A percentile compares a stretch with the other conserved stretches of the same genome.
phyloP scores from a whole-genome alignment of 208 protist genomes.

The Porcisia deanei region DNA sequence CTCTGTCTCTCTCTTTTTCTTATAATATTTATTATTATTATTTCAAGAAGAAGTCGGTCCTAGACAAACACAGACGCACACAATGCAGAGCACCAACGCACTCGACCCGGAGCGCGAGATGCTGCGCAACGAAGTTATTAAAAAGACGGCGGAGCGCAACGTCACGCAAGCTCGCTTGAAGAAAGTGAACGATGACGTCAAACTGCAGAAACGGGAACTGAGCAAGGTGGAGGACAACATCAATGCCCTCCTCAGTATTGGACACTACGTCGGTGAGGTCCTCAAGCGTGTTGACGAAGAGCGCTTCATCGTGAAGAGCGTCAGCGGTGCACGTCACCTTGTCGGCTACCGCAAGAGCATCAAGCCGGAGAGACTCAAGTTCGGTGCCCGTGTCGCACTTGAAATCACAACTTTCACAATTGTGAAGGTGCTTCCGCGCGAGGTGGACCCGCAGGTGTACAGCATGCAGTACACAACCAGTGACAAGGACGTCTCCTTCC shows the following conservation, averaged over 20 bases:
- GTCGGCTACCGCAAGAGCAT: constrained; percentile 97
- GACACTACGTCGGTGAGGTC: constrained; percentile 99
- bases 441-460: constrained; percentile 99
- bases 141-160: constrained; percentile 62
- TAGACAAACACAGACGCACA: background rate
- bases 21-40: too few relatives aligned
- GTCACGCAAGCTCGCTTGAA: constrained; percentile 55
- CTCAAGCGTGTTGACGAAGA: constrained; percentile 95
- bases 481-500: constrained; percentile 94
- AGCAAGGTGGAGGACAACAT: constrained; percentile 98
- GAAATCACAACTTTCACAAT: constrained; percentile 99
- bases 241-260: constrained; percentile 98
- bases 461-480: constrained; percentile 98
- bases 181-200: constrained; percentile 41
- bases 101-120: constrained; percentile 64
- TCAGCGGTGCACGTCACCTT: constrained; percentile 98
- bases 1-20: too few relatives aligned
- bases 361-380: constrained; percentile 94
- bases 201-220: constrained; percentile 88
- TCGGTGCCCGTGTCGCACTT: constrained; percentile 97
- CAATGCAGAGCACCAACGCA: constrained; percentile 59
- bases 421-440: constrained; percentile 97
- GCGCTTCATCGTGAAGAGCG: constrained; percentile 99
- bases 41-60: too few relatives aligned
- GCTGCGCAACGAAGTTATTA: constrained; percentile 54